Evolutionary conservation across 1,284 basidiomycete species (phyloP).

Genomic region (Baeospora myosura): DNA sequence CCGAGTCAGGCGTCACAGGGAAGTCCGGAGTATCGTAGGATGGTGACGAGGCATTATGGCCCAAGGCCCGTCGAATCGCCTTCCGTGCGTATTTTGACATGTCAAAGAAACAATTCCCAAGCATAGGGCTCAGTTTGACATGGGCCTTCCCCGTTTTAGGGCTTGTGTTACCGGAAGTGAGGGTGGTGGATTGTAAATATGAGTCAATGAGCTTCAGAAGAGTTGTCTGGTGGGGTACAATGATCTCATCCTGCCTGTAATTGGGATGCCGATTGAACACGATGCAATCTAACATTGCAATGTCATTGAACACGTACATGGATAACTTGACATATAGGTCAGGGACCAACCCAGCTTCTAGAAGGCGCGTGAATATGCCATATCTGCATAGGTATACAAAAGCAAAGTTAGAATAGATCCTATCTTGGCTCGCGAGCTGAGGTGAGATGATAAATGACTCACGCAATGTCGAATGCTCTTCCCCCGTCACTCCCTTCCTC

Average conservation of each 20-base stretch:
- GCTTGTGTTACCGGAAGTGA: conserved; percentile 18
- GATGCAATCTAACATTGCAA: neutral
- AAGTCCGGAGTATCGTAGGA: conserved; percentile 2
- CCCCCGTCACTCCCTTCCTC: conserved; percentile 53
- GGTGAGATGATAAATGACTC: conserved; percentile 17
- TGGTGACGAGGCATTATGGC: conserved; percentile 15
- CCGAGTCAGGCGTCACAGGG: neutral
- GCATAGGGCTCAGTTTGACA: conserved; percentile 40
- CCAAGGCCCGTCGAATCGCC: conserved; percentile 43
- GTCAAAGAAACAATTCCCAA: conserved; percentile 45
- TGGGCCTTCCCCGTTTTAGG: conserved; percentile 27
- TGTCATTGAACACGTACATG: conserved; percentile 32
- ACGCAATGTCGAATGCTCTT: conserved; percentile 74
- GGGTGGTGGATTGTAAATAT: conserved; percentile 48
- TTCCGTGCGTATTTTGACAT: conserved; percentile 45
- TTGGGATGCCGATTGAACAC: too few relatives aligned
- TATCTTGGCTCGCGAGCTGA: conserved; percentile 2
- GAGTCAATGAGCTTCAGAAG: conserved; percentile 84
- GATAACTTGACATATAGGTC: conserved; percentile 43
- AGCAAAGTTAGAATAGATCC: neutral
- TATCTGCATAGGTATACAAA: conserved; percentile 32
- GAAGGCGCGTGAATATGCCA: conserved; percentile 44
- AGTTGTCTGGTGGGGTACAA: conserved; percentile 76
- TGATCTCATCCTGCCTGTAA: conserved; percentile 58
- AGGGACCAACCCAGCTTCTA: conserved; percentile 42